Evolutionary conservation across 768 basidiomycete genomes (phyloP).

Genomic region (Peribolospora kevripleyi): DNA sequence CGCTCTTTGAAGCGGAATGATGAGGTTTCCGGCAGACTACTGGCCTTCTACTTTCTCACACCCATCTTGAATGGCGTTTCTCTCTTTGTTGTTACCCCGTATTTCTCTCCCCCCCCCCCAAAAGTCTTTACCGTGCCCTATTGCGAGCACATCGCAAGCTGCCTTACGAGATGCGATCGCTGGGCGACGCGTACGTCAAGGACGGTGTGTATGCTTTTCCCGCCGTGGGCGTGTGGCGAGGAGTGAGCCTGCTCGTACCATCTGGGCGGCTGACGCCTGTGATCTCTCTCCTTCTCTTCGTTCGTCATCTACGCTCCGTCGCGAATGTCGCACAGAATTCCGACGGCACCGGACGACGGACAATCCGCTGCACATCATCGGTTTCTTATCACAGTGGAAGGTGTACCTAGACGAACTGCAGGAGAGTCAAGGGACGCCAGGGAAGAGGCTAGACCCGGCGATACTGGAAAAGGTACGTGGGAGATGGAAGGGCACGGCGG

Average conservation of each 20-base stretch:
- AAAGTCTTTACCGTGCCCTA: conserved; percentile 40
- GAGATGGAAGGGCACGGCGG: background rate
- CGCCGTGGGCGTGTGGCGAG: background rate
- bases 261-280: background rate
- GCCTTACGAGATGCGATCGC: conserved; percentile 50
- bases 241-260: too few species aligned
- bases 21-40: too few species aligned
- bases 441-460: conserved; percentile 44
- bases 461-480: conserved; percentile 45
- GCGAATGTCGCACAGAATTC: conserved; percentile 36
- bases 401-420: conserved; percentile 46
- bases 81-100: too few species aligned
- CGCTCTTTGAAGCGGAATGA: too few species aligned
- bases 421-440: conserved; percentile 25
- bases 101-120: too few species aligned
- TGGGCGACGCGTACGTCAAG: conserved; percentile 72
- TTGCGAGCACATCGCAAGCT: conserved; percentile 53
- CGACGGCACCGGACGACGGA: conserved; percentile 49
- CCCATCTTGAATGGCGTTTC: too few species aligned
- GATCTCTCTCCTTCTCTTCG: background rate
- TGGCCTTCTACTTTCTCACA: too few species aligned
- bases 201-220: background rate
- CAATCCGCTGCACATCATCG: conserved; percentile 77
- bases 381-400: conserved; percentile 91
- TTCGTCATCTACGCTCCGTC: background rate